A percentile compares a stretch with the other conserved stretches of the same genome.
Evolutionary conservation across 345 rosid genomes (phyloP).

Genomic region (Citrus unshiu): DNA sequence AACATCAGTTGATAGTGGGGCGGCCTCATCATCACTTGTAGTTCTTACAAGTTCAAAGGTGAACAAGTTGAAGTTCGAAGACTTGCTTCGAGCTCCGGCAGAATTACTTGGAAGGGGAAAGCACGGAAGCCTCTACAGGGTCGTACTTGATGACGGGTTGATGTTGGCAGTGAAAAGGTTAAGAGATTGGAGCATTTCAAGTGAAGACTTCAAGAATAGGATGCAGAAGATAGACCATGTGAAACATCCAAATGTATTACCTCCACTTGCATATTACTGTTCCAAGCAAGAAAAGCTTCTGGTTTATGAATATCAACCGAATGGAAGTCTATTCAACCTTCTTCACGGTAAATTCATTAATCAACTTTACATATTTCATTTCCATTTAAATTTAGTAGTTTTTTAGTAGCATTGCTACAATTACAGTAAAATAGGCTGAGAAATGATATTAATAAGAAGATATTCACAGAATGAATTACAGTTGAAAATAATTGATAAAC

Average conservation of each 20-base stretch:
- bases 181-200: slow-evolving; percentile 35
- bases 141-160: slow-evolving; percentile 31
- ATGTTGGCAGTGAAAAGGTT: slow-evolving; percentile 53
- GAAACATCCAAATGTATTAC: slow-evolving; percentile 44
- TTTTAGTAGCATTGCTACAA: background rate
- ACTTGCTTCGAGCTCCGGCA: slow-evolving; percentile 61
- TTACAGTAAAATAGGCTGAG: background rate
- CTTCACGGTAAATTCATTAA: slow-evolving; percentile 44
- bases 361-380: background rate
- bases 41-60: slow-evolving; percentile 37
- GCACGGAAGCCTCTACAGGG: slow-evolving; percentile 64
- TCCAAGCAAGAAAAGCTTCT: slow-evolving; percentile 61
- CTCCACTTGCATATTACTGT: slow-evolving; percentile 53
- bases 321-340: slow-evolving; percentile 56
- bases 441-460: background rate
- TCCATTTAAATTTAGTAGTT: background rate
- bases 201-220: slow-evolving; percentile 40
- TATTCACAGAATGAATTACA: background rate
- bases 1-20: slow-evolving; percentile 36
- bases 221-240: slow-evolving; percentile 41
- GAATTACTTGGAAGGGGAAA: slow-evolving; percentile 56
- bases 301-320: slow-evolving; percentile 44
- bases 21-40: slow-evolving; percentile 32
- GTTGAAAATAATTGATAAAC: background rate
- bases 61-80: slow-evolving; percentile 40